Base-by-base conservation (phyloP, 768 basidiomycete species). In the Candolleomyces eurysporus region DNA sequence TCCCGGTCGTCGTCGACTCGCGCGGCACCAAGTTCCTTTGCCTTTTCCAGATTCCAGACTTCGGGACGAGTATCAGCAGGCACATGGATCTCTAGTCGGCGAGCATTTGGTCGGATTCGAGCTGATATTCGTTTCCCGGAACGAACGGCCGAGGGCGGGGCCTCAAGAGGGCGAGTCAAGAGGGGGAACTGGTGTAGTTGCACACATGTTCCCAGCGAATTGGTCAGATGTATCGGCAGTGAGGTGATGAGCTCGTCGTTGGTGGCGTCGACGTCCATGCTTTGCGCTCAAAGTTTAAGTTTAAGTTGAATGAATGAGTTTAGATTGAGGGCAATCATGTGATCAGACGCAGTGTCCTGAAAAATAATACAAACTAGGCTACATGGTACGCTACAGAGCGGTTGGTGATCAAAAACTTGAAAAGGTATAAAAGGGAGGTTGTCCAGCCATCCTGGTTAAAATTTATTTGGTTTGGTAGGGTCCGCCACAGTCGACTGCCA, bases 101-200 rank as follows among this genome's bases (percentile, higher is more conserved):
- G 82, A 42, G 82, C 78, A 43, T 78, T 75, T 4, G 87, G 82
- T 72, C 92, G 93, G 63, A 87, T 75, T 39, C 92, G 84, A 6
- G 91, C 91, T 39, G 80, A 80, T 59, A 94, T 90, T 22, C 84
- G 82, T 73, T 93, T 93, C 7, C 93, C 92, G 66, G 85, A 88
- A 39, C 81, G 68, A 43, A 75, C 70, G 7, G 92, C 90, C 2
- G 90, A 89, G 32, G 92, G 91, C 5, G 92, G 92, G 4, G 81
- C 82, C 73, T 89, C 89, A 2, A 94, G 78, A 10, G 91, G 86
- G 30, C 90, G 82, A 9, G 81, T 85, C 2, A 92, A 77, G 8
- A 94, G 81, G 5, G 93, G 92, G 66, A 87, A 94, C 65, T 94
- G 92, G 66, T 93, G 91, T 4, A 94, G 72, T 42, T 93, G 90